These are phyloP conservation scores for Ceratocystis variospora DNA, from an alignment of 2,329 filamentous ascomycete species.

Conservation along the genomic window DNA sequence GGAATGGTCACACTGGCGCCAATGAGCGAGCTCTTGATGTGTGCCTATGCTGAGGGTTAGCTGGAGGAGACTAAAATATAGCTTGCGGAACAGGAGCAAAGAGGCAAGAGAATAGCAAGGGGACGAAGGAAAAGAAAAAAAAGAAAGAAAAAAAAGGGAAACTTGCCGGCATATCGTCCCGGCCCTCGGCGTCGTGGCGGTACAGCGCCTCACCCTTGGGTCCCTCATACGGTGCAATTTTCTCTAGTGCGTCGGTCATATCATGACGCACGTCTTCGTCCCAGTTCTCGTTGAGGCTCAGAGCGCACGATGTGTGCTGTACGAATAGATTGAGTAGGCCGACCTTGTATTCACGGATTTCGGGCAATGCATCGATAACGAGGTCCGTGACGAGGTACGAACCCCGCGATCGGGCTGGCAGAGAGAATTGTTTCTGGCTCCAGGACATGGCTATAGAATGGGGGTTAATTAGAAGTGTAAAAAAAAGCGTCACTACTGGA, in stretches of 20 bases:
- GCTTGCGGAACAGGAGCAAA: not conserved
- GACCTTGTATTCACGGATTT: constrained; percentile 70
- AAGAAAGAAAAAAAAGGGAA: not conserved
- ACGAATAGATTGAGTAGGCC: constrained; percentile 81
- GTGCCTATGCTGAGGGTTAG: constrained; percentile 43
- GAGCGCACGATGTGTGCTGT: constrained; percentile 85
- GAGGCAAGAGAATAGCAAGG: constrained; percentile 8
- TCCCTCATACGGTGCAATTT: constrained; percentile 69
- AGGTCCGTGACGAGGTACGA: constrained; percentile 80
- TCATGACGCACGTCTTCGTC: constrained; percentile 75
- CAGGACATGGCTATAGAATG: constrained; percentile 45
- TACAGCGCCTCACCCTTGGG: constrained; percentile 62
- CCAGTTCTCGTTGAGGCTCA: constrained; percentile 87
- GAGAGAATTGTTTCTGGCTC: constrained; percentile 72
- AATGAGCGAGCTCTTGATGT: constrained; percentile 82
- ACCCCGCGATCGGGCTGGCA: constrained; percentile 64
- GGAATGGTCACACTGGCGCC: constrained; percentile 84
- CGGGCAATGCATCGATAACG: constrained; percentile 57
- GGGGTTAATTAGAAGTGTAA: constrained; percentile 17
- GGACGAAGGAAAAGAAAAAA: not conserved
- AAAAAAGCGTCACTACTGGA: not conserved
- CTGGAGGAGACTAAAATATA: not conserved
- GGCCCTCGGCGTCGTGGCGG: constrained; percentile 72
- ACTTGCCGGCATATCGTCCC: constrained; percentile 80
- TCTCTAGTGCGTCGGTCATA: constrained; percentile 87